Evolutionary conservation across 179 eudicot genomes (phyloP), one percentile per base, ranked within the genome.

Genomic region (Patellifolia procumbens): DNA sequence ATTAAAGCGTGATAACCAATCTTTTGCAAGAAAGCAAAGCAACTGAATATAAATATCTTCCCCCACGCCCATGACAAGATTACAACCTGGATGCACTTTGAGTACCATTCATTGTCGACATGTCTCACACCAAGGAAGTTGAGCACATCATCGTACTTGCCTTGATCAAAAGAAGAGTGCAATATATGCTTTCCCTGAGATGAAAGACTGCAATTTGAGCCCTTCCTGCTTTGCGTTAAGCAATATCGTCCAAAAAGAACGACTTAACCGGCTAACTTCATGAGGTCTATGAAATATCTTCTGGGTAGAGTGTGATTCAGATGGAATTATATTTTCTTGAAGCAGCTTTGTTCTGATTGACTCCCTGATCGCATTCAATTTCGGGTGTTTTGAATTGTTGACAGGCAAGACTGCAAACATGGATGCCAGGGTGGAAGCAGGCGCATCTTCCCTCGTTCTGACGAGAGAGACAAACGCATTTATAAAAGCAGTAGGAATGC

Each of bases 401-500:
- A 87, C 48, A 1, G 94, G 94, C 72, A 90, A 67, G 66, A 90
- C 90, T n/a, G 66, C 39, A 39, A 92, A 90, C 84, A 83, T 80
- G 5, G 53, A 60, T 19, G 89, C 83, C 29, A 90, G 65, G 65
- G 51, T 76, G 35, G 91, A 84, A 22, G 80, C 31, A 37, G 94
- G 89, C 45, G 90, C 88, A 63, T 75, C 81, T 65, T 77, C 91
- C 0, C 52, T 74, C 0, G 70, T 72, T 82, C 82, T 91, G 72
- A 90, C 81, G 2, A 87, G 81, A 7, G 87, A 70, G 6, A 72
- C 85, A 73, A 91, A 87, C 3, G 97, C 92, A 79, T 83, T 80
- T 49, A 86, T 15, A 76, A 91, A 91, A 61, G 92, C 88, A 75
- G 22, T 22, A 10, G 94, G 89, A 16, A 91, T 87, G 79, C 90